Conservation (phyloP, 2,329 filamentous ascomycete species). For the Westerdykella sp. region DNA sequence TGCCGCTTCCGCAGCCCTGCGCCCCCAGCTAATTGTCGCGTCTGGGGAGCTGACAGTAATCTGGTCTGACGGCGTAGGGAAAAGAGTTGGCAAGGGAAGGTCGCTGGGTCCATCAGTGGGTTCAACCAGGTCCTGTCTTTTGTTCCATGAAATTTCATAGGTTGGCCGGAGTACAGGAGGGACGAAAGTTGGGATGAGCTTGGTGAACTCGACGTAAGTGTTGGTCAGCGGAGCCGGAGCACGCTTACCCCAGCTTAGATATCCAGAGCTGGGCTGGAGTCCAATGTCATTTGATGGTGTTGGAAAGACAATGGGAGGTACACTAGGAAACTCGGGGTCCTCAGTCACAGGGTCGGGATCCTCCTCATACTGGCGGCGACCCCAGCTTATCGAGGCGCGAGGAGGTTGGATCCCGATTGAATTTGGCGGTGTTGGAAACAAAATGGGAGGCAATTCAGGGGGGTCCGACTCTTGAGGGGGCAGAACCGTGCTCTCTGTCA, state of each 20-base stretch:
- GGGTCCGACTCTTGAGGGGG: slow-evolving; percentile 1
- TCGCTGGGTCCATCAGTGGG: slow-evolving; percentile 2
- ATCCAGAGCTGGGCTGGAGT: slow-evolving; percentile 4
- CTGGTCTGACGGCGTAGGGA: not conserved
- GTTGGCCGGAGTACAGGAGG: not conserved
- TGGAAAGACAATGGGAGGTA: slow-evolving; percentile 2
- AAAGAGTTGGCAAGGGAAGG: not conserved
- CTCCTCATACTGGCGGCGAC: slow-evolving; percentile 4
- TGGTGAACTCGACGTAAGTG: not conserved
- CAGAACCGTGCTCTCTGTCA: not conserved
- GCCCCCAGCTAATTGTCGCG: slow-evolving; percentile 1
- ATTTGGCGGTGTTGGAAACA: slow-evolving; percentile 6
- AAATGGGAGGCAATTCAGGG: not conserved
- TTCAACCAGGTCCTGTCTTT: slow-evolving; percentile 2
- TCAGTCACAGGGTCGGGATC: slow-evolving; percentile 3
- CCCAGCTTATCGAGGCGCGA: slow-evolving; percentile 11
- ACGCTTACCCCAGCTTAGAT: not conserved
- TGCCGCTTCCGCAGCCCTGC: no score
- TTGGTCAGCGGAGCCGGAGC: not conserved
- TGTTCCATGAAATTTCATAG: not conserved
- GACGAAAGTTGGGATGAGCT: not conserved
- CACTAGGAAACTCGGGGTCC: slow-evolving; percentile 5
- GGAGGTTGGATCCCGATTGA: slow-evolving; percentile 9
- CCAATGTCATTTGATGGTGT: slow-evolving; percentile 7
- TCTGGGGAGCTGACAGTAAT: slow-evolving; percentile 8